Evolutionary conservation across 306 rosid genomes (phyloP).

Genomic region (Hippophae rhamnoides): DNA sequence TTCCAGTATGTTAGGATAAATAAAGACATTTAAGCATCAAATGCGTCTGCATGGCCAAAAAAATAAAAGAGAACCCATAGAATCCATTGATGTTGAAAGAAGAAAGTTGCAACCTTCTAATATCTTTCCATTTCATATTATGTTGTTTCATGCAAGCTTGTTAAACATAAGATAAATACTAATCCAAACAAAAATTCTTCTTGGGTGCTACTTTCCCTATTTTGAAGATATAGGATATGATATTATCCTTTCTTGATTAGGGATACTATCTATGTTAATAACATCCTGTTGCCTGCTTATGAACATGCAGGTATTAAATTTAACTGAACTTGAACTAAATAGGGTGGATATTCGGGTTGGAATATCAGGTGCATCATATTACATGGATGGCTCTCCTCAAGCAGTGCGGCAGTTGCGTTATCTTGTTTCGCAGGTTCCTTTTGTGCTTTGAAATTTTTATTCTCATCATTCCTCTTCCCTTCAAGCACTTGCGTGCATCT

Average conservation of each 20-base stretch:
- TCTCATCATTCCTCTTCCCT: neutral
- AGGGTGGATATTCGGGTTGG: constrained; percentile 98
- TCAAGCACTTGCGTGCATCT: neutral
- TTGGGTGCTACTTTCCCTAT: neutral
- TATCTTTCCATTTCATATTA: too few species aligned
- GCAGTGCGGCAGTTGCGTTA: constrained; percentile 91
- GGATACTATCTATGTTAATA: neutral
- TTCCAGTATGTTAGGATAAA: too few species aligned
- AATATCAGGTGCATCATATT: constrained; percentile 76
- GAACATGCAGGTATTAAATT: constrained; percentile 76
- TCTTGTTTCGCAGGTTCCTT: constrained; percentile 92
- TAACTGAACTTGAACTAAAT: constrained; percentile 87
- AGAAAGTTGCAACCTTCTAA: too few species aligned
- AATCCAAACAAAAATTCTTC: neutral
- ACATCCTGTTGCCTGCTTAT: constrained; percentile 15
- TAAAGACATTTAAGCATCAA: too few species aligned
- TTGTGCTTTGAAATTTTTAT: neutral
- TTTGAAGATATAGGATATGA: neutral
- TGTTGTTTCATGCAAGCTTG: too few species aligned
- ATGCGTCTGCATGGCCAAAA: too few species aligned
- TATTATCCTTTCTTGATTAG: neutral
- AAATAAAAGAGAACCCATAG: too few species aligned
- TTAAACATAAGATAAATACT: too few species aligned
- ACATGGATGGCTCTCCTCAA: constrained; percentile 99
- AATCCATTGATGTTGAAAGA: too few species aligned